Evolutionary conservation across 2,329 filamentous ascomycete species (phyloP).

Genomic region (Raffaelea arxii): DNA sequence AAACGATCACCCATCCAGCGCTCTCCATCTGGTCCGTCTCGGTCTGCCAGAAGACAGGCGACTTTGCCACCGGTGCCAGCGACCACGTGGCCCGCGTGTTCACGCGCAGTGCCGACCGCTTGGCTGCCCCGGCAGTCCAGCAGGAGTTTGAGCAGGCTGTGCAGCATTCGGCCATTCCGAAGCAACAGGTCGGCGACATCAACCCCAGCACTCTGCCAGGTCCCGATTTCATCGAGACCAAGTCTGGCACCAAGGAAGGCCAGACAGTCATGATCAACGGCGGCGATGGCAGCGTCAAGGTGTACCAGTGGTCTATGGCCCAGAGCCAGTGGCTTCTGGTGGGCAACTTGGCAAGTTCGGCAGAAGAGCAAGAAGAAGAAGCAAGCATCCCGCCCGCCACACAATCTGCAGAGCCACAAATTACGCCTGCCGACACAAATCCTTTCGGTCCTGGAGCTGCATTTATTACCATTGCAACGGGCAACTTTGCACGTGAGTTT

Average conservation of each 20-base stretch:
- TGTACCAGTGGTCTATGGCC: constrained; percentile 73
- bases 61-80: constrained; percentile 89
- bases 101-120: constrained; percentile 58
- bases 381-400: constrained; percentile 78
- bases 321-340: constrained; percentile 74
- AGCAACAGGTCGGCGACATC: constrained; percentile 68
- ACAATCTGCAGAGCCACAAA: constrained; percentile 87
- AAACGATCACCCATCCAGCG: constrained; percentile 94
- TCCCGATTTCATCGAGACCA: constrained; percentile 72
- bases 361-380: constrained; percentile 7
- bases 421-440: constrained; percentile 46
- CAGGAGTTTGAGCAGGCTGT: constrained; percentile 74
- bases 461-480: constrained; percentile 10
- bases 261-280: constrained; percentile 90
- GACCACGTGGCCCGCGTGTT: constrained; percentile 82
- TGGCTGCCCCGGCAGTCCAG: constrained; percentile 59
- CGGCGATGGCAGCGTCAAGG: constrained; percentile 69
- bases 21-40: constrained; percentile 94
- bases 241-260: constrained; percentile 87
- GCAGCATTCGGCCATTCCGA: constrained; percentile 74
- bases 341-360: constrained; percentile 76
- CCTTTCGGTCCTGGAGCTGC: constrained; percentile 47
- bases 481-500: constrained; percentile 13
- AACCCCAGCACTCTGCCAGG: constrained; percentile 90
- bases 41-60: constrained; percentile 70